These are phyloP conservation scores for Crotalaria pallida DNA, from an alignment of 306 rosid species.

Conservation along the genomic window DNA sequence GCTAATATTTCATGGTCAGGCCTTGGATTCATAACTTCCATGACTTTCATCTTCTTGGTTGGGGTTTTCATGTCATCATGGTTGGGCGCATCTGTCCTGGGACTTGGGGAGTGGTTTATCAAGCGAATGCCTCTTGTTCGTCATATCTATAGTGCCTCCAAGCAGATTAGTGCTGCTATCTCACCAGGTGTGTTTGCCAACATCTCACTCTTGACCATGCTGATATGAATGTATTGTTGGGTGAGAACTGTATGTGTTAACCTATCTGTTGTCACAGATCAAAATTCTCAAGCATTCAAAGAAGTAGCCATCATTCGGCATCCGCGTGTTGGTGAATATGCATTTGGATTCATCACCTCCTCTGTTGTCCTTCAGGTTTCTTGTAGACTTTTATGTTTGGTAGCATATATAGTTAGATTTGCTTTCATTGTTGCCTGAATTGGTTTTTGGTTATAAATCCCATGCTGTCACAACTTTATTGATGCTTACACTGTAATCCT, in stretches of 20 bases:
- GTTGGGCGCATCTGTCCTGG: constrained; percentile 97
- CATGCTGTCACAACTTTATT: neutral
- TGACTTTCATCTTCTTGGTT: constrained; percentile 84
- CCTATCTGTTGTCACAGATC: constrained; percentile 45
- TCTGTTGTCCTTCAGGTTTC: constrained; percentile 85
- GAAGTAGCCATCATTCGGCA: constrained; percentile 98
- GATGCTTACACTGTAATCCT: neutral
- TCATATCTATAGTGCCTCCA: constrained; percentile 89
- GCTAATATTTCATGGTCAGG: constrained; percentile 43
- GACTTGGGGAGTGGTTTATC: constrained; percentile 96
- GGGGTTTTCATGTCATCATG: constrained; percentile 99
- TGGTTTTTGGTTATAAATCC: neutral
- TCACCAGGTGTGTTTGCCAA: constrained; percentile 68
- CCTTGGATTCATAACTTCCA: constrained; percentile 90
- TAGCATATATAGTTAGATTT: neutral
- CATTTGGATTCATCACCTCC: constrained; percentile 94
- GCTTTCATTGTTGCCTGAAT: neutral
- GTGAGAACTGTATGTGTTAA: constrained; percentile 9
- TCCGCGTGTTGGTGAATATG: constrained; percentile 98
- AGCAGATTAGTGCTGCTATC: constrained; percentile 94
- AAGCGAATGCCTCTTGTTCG: constrained; percentile 97
- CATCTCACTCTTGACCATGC: neutral
- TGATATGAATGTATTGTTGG: neutral
- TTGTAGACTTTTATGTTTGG: neutral
- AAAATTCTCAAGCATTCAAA: constrained; percentile 89